Evolutionary conservation across 192 early-diverging fungal species (phyloP), one percentile per base, ranked within the genome.

Genomic region (Umbelopsis isabellina): DNA sequence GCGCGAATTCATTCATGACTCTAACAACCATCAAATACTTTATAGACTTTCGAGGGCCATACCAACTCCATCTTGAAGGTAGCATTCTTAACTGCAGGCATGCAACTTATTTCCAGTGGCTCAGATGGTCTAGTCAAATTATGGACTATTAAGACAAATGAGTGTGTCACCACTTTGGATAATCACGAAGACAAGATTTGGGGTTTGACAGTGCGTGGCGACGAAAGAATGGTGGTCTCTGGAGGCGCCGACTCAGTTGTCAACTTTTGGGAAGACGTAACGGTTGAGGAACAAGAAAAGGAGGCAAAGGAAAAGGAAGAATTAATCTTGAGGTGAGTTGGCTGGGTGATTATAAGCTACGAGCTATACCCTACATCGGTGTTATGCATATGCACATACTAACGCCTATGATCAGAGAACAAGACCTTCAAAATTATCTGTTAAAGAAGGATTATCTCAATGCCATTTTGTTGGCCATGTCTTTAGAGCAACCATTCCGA

Each of bases 161-260:
- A 95, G 71, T 99, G 98, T 79, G 92, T 93, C 12, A 75, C 80
- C 3, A 99, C 97, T 7, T 79, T 98, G 25, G 98, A 99, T 77
- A 91, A 92, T 55, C 96, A 98, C 73, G 94, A 96, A 22, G 95
- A 96, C 78, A 95, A 95, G 79, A 88, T 98, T 21, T 99, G 98
- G 98, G 90, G 93, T 0, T 78, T 98, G 61, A 86, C 93, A 44
- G 86, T 93, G 47, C 84, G 88, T 50, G 83, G 85, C 61, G 91
- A 90, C 47, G 87, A 91, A 73, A 83, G 79, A 25, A 77, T 86
- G 64, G 78, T 98, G 22, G 90, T 91, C n/a, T 91, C 98, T 21
- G 98, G 93, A 27, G 93, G 93, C 21, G 94, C 93, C 0, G 98
- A 99, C 72, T 95, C 95, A 35, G 87, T 87, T 22, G 90, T 98